Evolutionary conservation across 306 rosid species (phyloP).

Genomic region (Lathyrus oleraceus): DNA sequence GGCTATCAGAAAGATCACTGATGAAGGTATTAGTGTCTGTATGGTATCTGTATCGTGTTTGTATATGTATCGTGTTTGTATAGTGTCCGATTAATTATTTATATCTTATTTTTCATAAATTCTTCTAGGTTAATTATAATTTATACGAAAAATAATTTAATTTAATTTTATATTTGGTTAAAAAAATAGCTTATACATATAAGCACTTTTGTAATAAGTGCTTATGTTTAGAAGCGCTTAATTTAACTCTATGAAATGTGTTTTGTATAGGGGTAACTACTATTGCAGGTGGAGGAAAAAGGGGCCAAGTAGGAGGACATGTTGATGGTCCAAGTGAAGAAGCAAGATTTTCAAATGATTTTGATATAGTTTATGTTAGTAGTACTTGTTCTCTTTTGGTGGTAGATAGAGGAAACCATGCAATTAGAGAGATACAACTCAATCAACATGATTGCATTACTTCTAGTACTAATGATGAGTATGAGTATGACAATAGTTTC

Average conservation of each 20-base stretch:
- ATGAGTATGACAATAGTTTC: conserved; percentile 58
- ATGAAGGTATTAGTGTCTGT: conserved; percentile 50
- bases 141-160: not conserved
- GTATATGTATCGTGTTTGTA: no score
- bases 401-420: conserved; percentile 90
- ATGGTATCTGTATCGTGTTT: no score
- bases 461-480: conserved; percentile 36
- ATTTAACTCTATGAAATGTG: conserved; percentile 14
- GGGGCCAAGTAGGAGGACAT: conserved; percentile 81
- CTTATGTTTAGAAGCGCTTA: not conserved
- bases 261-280: conserved; percentile 80
- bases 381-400: conserved; percentile 92
- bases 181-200: not conserved
- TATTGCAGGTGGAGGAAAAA: conserved; percentile 97
- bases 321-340: conserved; percentile 99
- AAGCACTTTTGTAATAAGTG: not conserved
- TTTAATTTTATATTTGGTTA: not conserved
- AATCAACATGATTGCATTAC: conserved; percentile 68
- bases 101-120: no score
- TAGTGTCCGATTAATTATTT: no score
- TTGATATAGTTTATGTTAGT: conserved; percentile 71
- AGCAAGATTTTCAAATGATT: conserved; percentile 89
- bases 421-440: conserved; percentile 93
- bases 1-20: conserved; percentile 94
- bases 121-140: no score